phyloP scores from a whole-genome alignment of 2,329 filamentous ascomycete species.

The Sphaerulina vaccinii region DNA sequence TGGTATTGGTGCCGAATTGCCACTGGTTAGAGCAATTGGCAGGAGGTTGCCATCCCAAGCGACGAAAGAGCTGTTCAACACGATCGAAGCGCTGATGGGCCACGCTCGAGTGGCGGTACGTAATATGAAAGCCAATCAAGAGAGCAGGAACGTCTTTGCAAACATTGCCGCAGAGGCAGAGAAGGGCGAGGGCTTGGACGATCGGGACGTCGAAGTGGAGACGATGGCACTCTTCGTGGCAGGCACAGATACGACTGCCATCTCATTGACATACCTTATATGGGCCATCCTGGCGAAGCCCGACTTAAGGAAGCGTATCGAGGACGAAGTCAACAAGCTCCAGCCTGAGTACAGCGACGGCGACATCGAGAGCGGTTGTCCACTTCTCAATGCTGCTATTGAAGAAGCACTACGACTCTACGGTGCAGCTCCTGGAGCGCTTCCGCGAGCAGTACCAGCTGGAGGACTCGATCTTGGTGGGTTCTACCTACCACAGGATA shows the following conservation, averaged over 20 bases:
- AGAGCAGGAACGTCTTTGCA: constrained; percentile 30
- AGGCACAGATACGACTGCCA: constrained; percentile 36
- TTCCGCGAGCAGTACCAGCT: constrained; percentile 32
- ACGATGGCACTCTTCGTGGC: constrained; percentile 34
- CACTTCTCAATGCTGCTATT: constrained; percentile 30
- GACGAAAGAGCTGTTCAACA: constrained; percentile 26
- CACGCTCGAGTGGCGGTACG: constrained; percentile 31
- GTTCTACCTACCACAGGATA: constrained; percentile 30
- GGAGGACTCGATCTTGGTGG: constrained; percentile 26
- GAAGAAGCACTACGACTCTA: constrained; percentile 37
- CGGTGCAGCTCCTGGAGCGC: constrained; percentile 33
- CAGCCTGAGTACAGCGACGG: constrained; percentile 22
- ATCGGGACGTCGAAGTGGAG: constrained; percentile 32
- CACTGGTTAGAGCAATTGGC: constrained; percentile 29
- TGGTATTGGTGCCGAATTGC: constrained; percentile 38
- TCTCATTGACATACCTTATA: constrained; percentile 33
- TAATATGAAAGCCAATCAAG: constrained; percentile 25
- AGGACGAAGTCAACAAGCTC: constrained; percentile 30
- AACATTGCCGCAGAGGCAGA: constrained; percentile 31
- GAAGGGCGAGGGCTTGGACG: constrained; percentile 29
- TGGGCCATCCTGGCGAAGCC: constrained; percentile 33
- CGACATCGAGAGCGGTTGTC: constrained; percentile 26
- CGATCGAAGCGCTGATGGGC: constrained; percentile 22
- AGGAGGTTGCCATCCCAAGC: constrained; percentile 26
- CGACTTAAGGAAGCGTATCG: constrained; percentile 23